phyloP scores from a whole-genome alignment of 805 yeast species.

The Jamesozyma hellenica region DNA sequence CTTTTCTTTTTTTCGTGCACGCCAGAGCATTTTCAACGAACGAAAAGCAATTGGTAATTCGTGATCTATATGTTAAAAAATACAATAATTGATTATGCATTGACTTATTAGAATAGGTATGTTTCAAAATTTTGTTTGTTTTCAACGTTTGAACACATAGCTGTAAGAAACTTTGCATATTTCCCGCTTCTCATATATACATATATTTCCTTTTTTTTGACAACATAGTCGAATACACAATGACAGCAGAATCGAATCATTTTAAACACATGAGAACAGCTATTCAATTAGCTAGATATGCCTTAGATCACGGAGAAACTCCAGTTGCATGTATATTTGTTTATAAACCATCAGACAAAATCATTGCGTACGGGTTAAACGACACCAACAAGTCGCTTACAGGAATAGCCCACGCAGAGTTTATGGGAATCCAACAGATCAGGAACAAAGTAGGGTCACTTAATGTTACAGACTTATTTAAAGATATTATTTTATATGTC shows the following conservation, averaged over 20 bases:
- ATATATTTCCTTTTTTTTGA: too few relatives aligned
- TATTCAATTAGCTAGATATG: constrained; percentile 48
- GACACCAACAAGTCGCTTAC: constrained; percentile 76
- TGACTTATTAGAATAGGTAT: too few relatives aligned
- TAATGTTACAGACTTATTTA: constrained; percentile 32
- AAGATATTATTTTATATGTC: constrained; percentile 64
- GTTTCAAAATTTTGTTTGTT: too few relatives aligned
- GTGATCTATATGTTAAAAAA: too few relatives aligned
- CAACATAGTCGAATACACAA: too few relatives aligned
- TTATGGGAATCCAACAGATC: constrained; percentile 60
- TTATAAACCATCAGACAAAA: constrained; percentile 30
- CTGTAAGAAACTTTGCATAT: too few relatives aligned
- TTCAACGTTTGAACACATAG: too few relatives aligned
- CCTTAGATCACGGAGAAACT: constrained; percentile 59
- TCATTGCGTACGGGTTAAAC: constrained; percentile 73
- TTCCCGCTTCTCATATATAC: too few relatives aligned
- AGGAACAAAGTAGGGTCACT: constrained; percentile 22
- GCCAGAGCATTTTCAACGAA: too few relatives aligned
- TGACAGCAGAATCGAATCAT: constrained; percentile 4
- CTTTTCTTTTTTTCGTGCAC: too few relatives aligned
- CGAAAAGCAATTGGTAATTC: too few relatives aligned
- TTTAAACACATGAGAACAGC: constrained; percentile 42
- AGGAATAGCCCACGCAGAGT: constrained; percentile 91
- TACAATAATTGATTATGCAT: too few relatives aligned
- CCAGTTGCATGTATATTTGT: constrained; percentile 81